These are phyloP conservation scores for Crucibulum laeve DNA, from an alignment of 768 basidiomycete genomes.

Conservation along the genomic window DNA sequence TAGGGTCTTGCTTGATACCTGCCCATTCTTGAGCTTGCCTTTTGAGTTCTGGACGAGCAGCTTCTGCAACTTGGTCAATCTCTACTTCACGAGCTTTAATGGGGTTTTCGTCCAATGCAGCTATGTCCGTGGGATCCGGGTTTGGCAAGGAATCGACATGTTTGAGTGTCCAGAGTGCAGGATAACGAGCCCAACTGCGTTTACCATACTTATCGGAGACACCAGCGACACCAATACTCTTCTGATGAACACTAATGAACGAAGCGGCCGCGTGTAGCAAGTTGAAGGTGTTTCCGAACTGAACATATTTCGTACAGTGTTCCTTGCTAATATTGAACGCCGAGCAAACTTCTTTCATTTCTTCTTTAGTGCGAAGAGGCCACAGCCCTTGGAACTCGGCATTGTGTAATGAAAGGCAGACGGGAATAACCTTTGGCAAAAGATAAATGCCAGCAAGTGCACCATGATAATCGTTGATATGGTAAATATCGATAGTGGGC, in stretches of 20 bases:
- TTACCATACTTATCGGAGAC: constrained; percentile 98
- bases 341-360: constrained; percentile 98
- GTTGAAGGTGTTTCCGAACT: constrained; percentile 98
- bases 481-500: constrained; percentile 90
- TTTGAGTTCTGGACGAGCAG: constrained; percentile 87
- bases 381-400: constrained; percentile 97
- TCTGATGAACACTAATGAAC: constrained; percentile 90
- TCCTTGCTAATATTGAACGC: constrained; percentile 98
- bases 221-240: constrained; percentile 90
- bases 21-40: constrained; percentile 96
- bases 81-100: constrained; percentile 66
- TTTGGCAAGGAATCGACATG: constrained; percentile 95
- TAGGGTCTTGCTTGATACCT: constrained; percentile 84
- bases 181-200: constrained; percentile 94
- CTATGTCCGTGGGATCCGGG: constrained; percentile 93
- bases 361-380: constrained; percentile 94
- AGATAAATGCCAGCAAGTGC: constrained; percentile 89
- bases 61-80: constrained; percentile 78
- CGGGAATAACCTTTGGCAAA: constrained; percentile 85
- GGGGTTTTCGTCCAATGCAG: constrained; percentile 81
- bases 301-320: constrained; percentile 93
- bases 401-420: constrained; percentile 91
- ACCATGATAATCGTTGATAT: constrained; percentile 94
- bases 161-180: constrained; percentile 92
- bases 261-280: constrained; percentile 90